phyloP scores from a whole-genome alignment of 2,329 filamentous ascomycete species.

The Fusarium odoratissimum region DNA sequence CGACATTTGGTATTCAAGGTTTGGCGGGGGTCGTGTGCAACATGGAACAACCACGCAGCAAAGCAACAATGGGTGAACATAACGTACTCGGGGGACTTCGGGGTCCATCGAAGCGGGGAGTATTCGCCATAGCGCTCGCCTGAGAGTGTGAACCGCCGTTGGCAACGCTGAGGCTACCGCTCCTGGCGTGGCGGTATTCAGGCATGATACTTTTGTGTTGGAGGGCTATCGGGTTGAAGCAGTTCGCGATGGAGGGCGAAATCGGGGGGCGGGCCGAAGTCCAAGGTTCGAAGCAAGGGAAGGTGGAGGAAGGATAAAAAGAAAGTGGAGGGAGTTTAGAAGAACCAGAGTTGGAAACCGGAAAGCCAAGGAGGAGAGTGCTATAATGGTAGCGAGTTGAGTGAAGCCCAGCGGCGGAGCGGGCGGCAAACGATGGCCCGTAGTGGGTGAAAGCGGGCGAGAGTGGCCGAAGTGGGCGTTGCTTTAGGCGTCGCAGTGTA shows the following conservation, averaged over 20 bases:
- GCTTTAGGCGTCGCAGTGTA: slow-evolving; percentile 7
- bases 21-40: slow-evolving; percentile 44
- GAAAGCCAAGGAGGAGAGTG: slow-evolving; percentile 25
- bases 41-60: slow-evolving; percentile 33
- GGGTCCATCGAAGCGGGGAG: slow-evolving; percentile 66
- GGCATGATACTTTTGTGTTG: slow-evolving; percentile 51
- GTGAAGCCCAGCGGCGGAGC: slow-evolving; percentile 45
- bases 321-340: slow-evolving; percentile 23
- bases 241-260: slow-evolving; percentile 32
- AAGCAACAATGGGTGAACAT: background rate
- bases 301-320: slow-evolving; percentile 27
- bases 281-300: slow-evolving; percentile 1
- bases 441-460: slow-evolving; percentile 42
- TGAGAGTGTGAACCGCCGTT: slow-evolving; percentile 45
- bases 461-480: slow-evolving; percentile 42
- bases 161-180: slow-evolving; percentile 67
- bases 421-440: slow-evolving; percentile 44
- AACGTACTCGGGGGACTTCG: slow-evolving; percentile 70
- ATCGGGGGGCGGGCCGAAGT: slow-evolving; percentile 31
- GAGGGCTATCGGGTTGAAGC: slow-evolving; percentile 38
- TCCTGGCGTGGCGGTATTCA: slow-evolving; percentile 68
- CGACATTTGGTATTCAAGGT: slow-evolving; percentile 24
- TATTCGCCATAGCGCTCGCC: slow-evolving; percentile 45
- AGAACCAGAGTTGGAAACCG: slow-evolving; percentile 12
- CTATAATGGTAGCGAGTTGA: slow-evolving; percentile 15